Conservation (phyloP, 176 grass and related monocot genomes). For the Phragmites australis region DNA sequence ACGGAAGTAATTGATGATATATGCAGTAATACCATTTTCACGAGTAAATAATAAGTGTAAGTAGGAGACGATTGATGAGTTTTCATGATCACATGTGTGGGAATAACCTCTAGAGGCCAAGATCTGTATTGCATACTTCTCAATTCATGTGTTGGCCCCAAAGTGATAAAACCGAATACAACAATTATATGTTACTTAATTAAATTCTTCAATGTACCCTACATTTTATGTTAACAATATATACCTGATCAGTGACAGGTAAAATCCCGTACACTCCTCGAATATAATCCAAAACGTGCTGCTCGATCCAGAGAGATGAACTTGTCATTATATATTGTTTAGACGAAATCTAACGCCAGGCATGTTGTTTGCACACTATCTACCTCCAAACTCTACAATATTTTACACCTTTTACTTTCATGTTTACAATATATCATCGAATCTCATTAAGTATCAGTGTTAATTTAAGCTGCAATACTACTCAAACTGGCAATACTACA, state of each 20-base stretch:
- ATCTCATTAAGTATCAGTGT: neutral
- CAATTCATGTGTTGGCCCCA: neutral
- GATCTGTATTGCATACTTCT: neutral
- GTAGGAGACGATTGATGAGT: neutral
- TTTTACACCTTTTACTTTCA: neutral
- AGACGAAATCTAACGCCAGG: no score
- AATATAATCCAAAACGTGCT: neutral
- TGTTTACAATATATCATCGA: neutral
- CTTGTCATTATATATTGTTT: neutral
- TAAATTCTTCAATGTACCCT: neutral
- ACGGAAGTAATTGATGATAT: neutral
- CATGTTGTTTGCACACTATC: neutral
- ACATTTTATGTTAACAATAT: neutral
- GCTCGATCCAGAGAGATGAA: neutral
- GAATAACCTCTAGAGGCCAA: neutral
- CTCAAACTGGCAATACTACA: neutral
- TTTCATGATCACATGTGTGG: slow-evolving; percentile 28
- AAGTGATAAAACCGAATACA: neutral
- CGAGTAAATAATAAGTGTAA: neutral
- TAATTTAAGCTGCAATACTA: neutral
- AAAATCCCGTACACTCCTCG: neutral
- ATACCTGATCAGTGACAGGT: neutral
- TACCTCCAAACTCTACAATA: neutral
- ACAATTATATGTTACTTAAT: neutral
- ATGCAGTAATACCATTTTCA: neutral